Percentiles rank a stretch among this genome's conserved stretches.
These are phyloP conservation scores for Talaromyces albobiverticillius DNA, from an alignment of 2,329 filamentous ascomycete genomes.

Conservation along the genomic window DNA sequence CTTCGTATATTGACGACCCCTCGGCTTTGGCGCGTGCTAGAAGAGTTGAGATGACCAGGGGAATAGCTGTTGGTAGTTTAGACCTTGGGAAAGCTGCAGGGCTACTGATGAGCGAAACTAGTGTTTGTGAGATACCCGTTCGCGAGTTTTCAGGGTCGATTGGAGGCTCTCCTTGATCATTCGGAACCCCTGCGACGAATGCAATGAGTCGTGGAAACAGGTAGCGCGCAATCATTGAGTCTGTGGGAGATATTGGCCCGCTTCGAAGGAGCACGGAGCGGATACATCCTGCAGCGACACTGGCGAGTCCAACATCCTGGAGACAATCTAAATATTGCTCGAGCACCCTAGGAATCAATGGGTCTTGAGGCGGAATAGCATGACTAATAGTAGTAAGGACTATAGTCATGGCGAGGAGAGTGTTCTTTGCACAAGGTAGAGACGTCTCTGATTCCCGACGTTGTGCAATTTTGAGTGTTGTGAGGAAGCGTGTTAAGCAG, in stretches of 20 bases:
- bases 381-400: slow-evolving; percentile 79
- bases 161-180: slow-evolving; percentile 58
- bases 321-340: slow-evolving; percentile 84
- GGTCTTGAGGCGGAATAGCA: slow-evolving; percentile 70
- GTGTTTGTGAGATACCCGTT: slow-evolving; percentile 66
- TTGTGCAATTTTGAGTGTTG: slow-evolving; percentile 57
- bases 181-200: slow-evolving; percentile 60
- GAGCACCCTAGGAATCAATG: slow-evolving; percentile 70
- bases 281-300: slow-evolving; percentile 85
- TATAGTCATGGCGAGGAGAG: slow-evolving; percentile 81
- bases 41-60: slow-evolving; percentile 73
- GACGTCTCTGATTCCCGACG: slow-evolving; percentile 64
- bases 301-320: slow-evolving; percentile 58
- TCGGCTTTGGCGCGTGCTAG: slow-evolving; percentile 69
- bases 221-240: slow-evolving; percentile 70
- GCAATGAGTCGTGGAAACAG: slow-evolving; percentile 71
- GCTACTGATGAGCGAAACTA: slow-evolving; percentile 67
- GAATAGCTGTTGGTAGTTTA: slow-evolving; percentile 55
- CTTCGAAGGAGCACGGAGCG: slow-evolving; percentile 74
- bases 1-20: slow-evolving; percentile 57
- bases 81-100: slow-evolving; percentile 26
- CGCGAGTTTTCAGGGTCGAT: slow-evolving; percentile 73
- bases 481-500: slow-evolving; percentile 76
- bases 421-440: slow-evolving; percentile 88
- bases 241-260: slow-evolving; percentile 58